Evolutionary conservation across 306 rosid species (phyloP).

Genomic region (Cucurbita pepo): DNA sequence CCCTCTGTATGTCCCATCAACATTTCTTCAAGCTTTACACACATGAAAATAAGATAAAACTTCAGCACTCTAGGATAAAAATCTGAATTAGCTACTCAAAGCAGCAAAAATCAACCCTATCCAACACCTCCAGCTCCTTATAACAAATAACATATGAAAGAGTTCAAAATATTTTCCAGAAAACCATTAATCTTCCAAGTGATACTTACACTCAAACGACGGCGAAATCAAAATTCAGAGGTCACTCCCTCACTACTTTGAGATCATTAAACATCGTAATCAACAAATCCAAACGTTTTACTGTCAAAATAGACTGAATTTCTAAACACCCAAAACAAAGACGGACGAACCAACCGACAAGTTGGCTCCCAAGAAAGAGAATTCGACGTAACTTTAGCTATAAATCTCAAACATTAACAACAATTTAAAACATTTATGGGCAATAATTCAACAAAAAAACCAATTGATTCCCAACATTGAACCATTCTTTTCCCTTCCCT

Average conservation of each 20-base stretch:
- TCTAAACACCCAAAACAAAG: background rate
- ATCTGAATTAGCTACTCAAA: background rate
- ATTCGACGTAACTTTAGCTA: background rate
- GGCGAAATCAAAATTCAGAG: background rate
- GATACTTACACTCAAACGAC: background rate
- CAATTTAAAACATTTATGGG: background rate
- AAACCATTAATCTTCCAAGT: background rate
- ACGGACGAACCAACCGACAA: background rate
- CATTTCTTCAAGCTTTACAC: slow-evolving; percentile 40
- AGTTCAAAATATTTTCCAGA: background rate
- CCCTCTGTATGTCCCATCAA: slow-evolving; percentile 50
- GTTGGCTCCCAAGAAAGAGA: background rate
- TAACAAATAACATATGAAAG: background rate
- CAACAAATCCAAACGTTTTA: background rate
- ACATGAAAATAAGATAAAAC: slow-evolving; percentile 9
- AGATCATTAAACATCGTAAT: background rate
- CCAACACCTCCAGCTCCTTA: background rate
- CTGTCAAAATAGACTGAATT: background rate
- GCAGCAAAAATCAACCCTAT: background rate
- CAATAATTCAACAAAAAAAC: background rate
- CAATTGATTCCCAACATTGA: background rate
- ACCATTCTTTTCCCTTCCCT: background rate
- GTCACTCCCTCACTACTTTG: background rate
- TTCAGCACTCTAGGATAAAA: background rate
- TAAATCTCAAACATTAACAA: background rate